Base-by-base conservation (phyloP, 2,329 filamentous ascomycete genomes). In the Scopulariopsis brevicaulis region DNA sequence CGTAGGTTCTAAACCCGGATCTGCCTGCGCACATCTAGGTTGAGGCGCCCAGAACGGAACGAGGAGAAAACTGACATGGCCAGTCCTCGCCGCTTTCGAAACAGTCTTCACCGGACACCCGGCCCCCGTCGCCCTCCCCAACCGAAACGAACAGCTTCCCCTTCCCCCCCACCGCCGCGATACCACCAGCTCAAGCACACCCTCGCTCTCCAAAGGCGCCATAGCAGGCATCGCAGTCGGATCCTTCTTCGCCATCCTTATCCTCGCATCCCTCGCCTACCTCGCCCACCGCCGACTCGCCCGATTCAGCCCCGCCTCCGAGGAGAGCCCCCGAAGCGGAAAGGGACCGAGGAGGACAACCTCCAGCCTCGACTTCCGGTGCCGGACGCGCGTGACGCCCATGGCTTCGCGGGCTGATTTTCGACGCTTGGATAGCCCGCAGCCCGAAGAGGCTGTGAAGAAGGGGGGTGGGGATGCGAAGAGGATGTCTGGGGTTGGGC, bases 141-240 rank as follows among this genome's bases (percentile, higher is more conserved):
- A 63, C 80, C 1, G 76, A 69, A 18, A 73, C 72, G 8, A 68
- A 70, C 0, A 63, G 79, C 18, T 81, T 80, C 63, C 65, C 28
- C 8, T 70, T 0, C 61, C 61, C 0, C 58, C 62, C 0, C 50
- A 63, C 0, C 63, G 79, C 35, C 76, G 73, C 48, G 75, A 77
- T 18, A 74, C 71, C 1, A 67, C 70, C 0, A 62, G 69, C 0
- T 59, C 58, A 2, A 59, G 63, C 4, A 61, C 65, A 2, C 65
- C 63, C 3, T 63, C 63, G 11, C 72, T 82, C 64, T 73, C 75
- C 0, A 73, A 73, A 0, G 75, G 76, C 2, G 75, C 76, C 20
- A 78, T 82, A 18, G 76, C 77, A 0, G 80, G 80, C 20, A 82
- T 84, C 53, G 73, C 71, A 0, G 65, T 81, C 0, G 79, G 76